Base-by-base conservation (phyloP, 2,329 filamentous ascomycete genomes). In the Talaromyces sp. region DNA sequence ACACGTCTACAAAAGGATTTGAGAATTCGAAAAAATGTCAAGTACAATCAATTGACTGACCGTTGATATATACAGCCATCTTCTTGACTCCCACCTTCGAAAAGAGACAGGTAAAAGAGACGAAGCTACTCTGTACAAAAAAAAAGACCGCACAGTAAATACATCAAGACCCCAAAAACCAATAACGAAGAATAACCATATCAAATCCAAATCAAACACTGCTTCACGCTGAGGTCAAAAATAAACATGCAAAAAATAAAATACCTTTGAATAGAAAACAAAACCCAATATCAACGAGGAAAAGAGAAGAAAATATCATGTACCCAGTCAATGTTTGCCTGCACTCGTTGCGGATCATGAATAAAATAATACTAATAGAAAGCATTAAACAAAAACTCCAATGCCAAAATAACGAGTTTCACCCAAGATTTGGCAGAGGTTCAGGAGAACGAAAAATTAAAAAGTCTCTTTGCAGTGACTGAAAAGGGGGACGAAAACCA, bases 321-420 rank as follows among this genome's bases (percentile, higher is more conserved):
- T 31, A 30, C 28, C 50, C 50, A 18, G 50, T 31, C 30, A 31
- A 53, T 9, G 27, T 53, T 53, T 53, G 16, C 50, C 50, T 53
- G 50, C 50, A 31, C 50, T 53, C 44, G 27, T 27, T 52, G 40
- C 10, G 30, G 27, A 54, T 57, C 65, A 44, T 18, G 12, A 59
- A 34, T 33, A 53, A 40, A 58, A 50, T 14, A 34, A 63, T n/a
- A 56, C n/a, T 51, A 30, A 57, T 57, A 63, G 23, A 66, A 65
- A 64, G 51, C 66, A 68, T 67, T 62, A 63, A 66, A 66, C 66
- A 68, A 64, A 64, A 68, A 67, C 64, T 56, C 64, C 47, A 40
- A 54, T n/a, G 34, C 30, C 31, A 54, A 40, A 30, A 16, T 10
- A 27, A 18, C 7, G 34, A 16, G 34, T 40, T 16, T 9, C 16